phyloP scores from a whole-genome alignment of 2,329 filamentous ascomycete genomes.

The Hirsutella minnesotensis region DNA sequence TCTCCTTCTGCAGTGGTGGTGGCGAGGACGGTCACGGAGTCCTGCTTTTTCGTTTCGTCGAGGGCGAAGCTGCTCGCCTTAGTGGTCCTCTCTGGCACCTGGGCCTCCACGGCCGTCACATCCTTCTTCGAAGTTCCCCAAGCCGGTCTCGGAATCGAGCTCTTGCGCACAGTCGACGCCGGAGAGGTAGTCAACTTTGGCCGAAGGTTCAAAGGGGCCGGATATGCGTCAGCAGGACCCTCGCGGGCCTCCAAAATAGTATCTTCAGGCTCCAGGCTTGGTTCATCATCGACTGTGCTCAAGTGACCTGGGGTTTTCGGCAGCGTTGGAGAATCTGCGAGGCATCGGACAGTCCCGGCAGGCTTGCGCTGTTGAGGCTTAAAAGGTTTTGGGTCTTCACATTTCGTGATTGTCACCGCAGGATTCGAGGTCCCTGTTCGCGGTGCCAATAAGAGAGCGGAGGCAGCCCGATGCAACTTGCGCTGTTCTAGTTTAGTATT shows the following conservation, averaged over 20 bases:
- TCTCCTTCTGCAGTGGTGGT: constrained; percentile 4
- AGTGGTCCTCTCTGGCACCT: background rate
- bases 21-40: constrained; percentile 12
- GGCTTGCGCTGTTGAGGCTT: background rate
- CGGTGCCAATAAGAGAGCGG: background rate
- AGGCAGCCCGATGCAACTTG: background rate
- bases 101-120: too few relatives aligned
- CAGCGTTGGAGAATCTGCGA: constrained; percentile 4
- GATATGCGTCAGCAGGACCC: too few relatives aligned
- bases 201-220: too few relatives aligned
- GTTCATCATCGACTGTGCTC: too few relatives aligned
- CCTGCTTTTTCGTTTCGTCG: constrained; percentile 9
- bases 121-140: background rate
- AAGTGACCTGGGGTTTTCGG: background rate
- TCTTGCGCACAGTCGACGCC: too few relatives aligned
- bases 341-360: background rate
- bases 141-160: background rate
- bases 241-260: too few relatives aligned
- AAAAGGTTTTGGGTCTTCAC: background rate
- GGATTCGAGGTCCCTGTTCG: too few relatives aligned
- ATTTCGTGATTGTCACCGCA: too few relatives aligned
- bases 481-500: background rate
- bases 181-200: too few relatives aligned
- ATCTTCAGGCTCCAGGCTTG: too few relatives aligned
- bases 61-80: constrained; percentile 11